Base-by-base conservation (phyloP, 495 filamentous ascomycete species). In the Penicillium atrosanguineum region DNA sequence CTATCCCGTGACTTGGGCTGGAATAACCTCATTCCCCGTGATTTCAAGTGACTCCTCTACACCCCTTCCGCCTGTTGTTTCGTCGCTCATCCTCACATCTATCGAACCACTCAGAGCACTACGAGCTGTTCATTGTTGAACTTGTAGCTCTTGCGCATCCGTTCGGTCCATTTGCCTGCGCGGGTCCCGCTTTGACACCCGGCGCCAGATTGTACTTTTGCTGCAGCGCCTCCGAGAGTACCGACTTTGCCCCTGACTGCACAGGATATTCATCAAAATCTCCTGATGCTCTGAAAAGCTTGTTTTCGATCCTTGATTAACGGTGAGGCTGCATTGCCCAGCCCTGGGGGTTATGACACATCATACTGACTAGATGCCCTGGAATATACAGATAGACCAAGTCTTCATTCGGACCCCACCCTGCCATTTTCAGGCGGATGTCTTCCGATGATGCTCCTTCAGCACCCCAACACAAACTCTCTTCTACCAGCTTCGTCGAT, bases 401-500 rank as follows among this genome's bases (percentile, higher is more conserved):
- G 14, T n/a, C 20, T 20, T 26, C 19, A 25, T 18, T 16, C 16
- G 38, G 23, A 34, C 25, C 16, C n/a, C n/a, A 25, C 12, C 29
- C 41, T 43, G 40, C 56, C 42, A 50, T 43, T 64, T 49, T 44
- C 45, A 62, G 64, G 68, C 73, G 72, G 62, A 75, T 78, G 73
- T 71, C 71, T 74, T 65, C 72, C 68, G 73, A 74, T 62, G 72
- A 78, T 76, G 75, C 59, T 66, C 59, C 62, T 66, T 57, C 60
- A 39, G 52, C 67, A 48, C 63, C 70, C 34, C 65, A 69, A 39
- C 59, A 58, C 36, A 75, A 75, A 59, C 59, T 65, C 38, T 65
- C 73, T 50, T 67, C 72, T 43, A 70, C 72, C 31, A 75, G 64
- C 44, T 72, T 76, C 57, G 69, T 71, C 39, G 72, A 73, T 69